Conservation (phyloP, 163 green algal genomes). For the Scenedesmus sp. region DNA sequence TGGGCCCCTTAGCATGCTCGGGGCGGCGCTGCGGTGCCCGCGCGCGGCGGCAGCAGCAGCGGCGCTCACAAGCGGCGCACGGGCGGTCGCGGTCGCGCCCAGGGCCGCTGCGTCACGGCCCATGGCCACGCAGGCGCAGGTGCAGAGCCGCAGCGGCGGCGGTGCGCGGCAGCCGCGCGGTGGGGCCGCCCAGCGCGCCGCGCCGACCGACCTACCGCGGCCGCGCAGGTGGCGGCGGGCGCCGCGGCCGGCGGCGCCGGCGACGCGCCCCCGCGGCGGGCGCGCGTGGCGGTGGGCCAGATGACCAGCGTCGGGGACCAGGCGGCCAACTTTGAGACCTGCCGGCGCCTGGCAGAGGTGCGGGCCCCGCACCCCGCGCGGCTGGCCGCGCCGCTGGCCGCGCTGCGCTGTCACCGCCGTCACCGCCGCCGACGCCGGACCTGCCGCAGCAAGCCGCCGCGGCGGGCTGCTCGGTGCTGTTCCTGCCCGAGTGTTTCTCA, state of each 20-base stretch:
- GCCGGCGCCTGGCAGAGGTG: conserved; percentile 69
- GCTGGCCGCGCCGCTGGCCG: too few relatives aligned
- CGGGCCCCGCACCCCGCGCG: too few relatives aligned
- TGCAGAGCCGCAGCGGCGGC: neutral
- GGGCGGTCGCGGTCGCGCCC: too few relatives aligned
- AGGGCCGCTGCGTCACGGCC: neutral
- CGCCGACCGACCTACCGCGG: neutral
- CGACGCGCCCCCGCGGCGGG: too few relatives aligned
- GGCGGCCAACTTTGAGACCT: conserved; percentile 79
- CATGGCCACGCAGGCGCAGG: neutral
- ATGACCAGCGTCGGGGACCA: conserved; percentile 82
- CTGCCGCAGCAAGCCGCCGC: conserved; percentile 65
- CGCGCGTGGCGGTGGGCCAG: conserved; percentile 84
- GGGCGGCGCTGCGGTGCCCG: too few relatives aligned
- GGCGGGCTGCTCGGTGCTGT: conserved; percentile 80
- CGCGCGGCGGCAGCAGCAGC: too few relatives aligned
- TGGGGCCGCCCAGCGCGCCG: neutral
- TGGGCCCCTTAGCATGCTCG: too few relatives aligned
- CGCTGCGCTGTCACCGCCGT: too few relatives aligned
- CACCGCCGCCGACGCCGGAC: too few relatives aligned
- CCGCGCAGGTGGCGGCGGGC: neutral
- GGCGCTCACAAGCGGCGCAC: too few relatives aligned
- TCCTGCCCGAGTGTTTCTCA: conserved; percentile 94
- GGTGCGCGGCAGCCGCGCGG: neutral
- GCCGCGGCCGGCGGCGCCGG: neutral